Base-by-base conservation (phyloP, 768 basidiomycete species). In the Pleurotus djamor region DNA sequence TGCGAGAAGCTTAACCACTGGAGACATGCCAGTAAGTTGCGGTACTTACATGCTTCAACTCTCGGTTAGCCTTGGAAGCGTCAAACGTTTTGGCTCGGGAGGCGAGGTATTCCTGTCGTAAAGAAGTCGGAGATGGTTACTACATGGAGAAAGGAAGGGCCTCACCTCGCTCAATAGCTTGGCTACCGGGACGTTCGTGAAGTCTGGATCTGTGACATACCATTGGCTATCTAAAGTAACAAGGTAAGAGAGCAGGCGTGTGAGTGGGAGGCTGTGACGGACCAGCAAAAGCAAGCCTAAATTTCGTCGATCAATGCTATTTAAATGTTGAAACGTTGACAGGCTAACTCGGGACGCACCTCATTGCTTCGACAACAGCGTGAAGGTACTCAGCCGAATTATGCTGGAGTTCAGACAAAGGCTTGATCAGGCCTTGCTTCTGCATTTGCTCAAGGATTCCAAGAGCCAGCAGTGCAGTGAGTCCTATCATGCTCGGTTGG, bases 331-430 rank as follows among this genome's bases (percentile, higher is more conserved):
- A 35, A 38, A 14, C 41, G 49, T 16, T 17, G 49, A 32, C 14
- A 58, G 36, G 17, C 17, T n/a, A n/a, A n/a, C n/a, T 21, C 28
- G 33, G 48, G 16, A 72, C 83, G 38, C 48, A 89, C 89, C 93
- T 81, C 63, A 98, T 74, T 5, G 91, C 85, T 68, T 98, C 95
- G 17, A 98, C 84, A 12, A 98, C 78, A 9, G 85, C 76, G 67
- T 99, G 97, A 3, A 96, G 77, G 71, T 97, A 99, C 64, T 91
- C 87, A 0, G 88, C 77, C 0, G 94, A 96, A 67, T 97, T 97
- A 72, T 97, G 94, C 58, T 94, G 91, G 78, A 94, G 81, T 61
- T 94, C 85, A 17, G 85, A 70, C 4, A 98, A 73, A 10, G 93
- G 82, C 59, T 79, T 80, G 49, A 85, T 81, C 52, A 85, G 83